Base-by-base conservation (phyloP, 352 stramenopile genomes). In the Elongisporangium senticosum region DNA sequence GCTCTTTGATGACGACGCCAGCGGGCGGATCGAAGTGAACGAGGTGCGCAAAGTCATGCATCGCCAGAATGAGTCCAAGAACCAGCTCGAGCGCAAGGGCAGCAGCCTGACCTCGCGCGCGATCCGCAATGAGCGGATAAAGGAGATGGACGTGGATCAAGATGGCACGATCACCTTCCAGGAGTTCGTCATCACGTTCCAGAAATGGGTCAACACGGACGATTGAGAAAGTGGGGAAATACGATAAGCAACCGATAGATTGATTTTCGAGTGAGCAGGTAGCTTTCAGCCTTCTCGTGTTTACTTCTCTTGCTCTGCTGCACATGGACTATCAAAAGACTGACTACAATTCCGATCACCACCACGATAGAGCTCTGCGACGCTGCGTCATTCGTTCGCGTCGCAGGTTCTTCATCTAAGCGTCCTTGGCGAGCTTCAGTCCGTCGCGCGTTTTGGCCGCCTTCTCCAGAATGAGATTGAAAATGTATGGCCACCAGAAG, bases 161-260 rank as follows among this genome's bases (percentile, higher is more conserved):
- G 84, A 96, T 49, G 87, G 87, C 53, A 92, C 77, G 8, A 94
- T 96, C 70, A 95, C 86, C 20, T 96, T 94, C 58, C 83, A 94
- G 60, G 87, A 96, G 59, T 96, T 96, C 50, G 73, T 96, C 26
- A 73, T 93, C 39, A 93, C 87, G 23, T 96, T 95, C 55, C 81
- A 93, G 58, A 87, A 83, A 26, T 96, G 87, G 87, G 83, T 90
- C 51, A 83, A 82, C 24, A 74, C 72, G 13, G 83, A 94, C 24
- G 78, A 89, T 13, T 47, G 64, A n/a, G 62, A 64, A 13, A 56
- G n/a, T n/a, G n/a, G n/a, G n/a, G n/a, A n/a, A n/a, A n/a, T n/a
- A 74, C 13, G 52, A 55, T 51, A 20, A 51, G 49, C 20, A 24
- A 23, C 13, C 17, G 13, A 48, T 23, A 56, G 20, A 19, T 22